A percentile compares a stretch with the other conserved stretches of the same genome.
Conservation (phyloP, 2,329 filamentous ascomycete species). For the Passalora sequoiae region DNA sequence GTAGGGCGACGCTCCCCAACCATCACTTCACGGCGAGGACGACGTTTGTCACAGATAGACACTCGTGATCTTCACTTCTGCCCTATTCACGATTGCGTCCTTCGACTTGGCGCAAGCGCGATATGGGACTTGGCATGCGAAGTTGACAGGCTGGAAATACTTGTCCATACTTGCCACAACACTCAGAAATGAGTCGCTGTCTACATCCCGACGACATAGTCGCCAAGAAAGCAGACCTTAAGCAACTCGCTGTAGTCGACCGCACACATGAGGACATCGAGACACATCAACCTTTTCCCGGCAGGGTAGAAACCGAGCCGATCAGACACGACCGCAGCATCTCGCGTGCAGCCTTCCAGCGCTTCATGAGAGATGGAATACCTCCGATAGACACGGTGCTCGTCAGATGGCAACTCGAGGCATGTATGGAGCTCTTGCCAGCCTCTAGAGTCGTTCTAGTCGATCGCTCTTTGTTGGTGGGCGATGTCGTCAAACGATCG, state of each 20-base stretch:
- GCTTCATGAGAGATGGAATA: constrained; percentile 41
- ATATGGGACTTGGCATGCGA: too few species aligned
- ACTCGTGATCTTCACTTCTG: too few species aligned
- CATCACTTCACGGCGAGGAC: too few species aligned
- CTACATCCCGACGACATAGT: constrained; percentile 30
- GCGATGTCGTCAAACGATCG: constrained; percentile 51
- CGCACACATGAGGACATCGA: constrained; percentile 42
- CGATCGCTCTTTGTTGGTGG: constrained; percentile 51
- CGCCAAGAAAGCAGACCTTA: constrained; percentile 16
- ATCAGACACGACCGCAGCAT: constrained; percentile 35
- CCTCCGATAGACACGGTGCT: constrained; percentile 51
- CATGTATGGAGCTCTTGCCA: constrained; percentile 38
- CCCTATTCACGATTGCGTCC: too few species aligned
- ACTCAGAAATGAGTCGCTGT: constrained; percentile 15
- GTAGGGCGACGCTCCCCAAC: too few species aligned
- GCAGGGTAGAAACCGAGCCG: constrained; percentile 24
- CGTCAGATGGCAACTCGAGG: constrained; percentile 45
- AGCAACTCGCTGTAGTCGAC: constrained; percentile 42
- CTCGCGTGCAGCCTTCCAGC: constrained; percentile 33
- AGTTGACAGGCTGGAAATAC: too few species aligned
- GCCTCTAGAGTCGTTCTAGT: constrained; percentile 46
- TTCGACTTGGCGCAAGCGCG: too few species aligned
- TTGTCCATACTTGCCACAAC: background rate
- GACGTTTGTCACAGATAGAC: too few species aligned
- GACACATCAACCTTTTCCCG: constrained; percentile 42